Evolutionary conservation across 2,329 filamentous ascomycete species (phyloP), one percentile per base, ranked within the genome.

Genomic region (Fusarium verticillioides): DNA sequence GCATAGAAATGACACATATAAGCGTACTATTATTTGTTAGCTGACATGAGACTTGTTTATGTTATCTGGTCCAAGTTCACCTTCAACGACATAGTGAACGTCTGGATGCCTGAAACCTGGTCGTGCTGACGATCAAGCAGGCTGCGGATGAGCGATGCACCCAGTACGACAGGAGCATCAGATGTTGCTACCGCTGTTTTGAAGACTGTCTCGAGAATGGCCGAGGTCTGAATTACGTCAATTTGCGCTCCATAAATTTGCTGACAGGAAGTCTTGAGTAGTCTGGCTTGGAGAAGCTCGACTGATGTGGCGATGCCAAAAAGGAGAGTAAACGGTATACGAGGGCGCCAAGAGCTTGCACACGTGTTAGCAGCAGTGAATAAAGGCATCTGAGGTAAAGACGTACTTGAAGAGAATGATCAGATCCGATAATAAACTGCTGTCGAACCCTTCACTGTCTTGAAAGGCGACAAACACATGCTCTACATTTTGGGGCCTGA

Each of bases 1-100:
- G 92, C 92, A 75, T 94, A 96, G 78, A 94, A 96, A 79, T 95
- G 93, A 64, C 92, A 94, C 93, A 97, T 95, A 78, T 95, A 94
- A 2, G 92, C 90, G 82, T 96, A 96, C 88, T 94, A 79, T 23
- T 69, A 26, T 9, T 44, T 8, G 75, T 78, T 43, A 77, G 69
- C 26, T 37, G 39, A 54, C 18, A 30, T 26, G 34, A 21, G 30
- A 21, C 34, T 4, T 36, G 21, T 23, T 5, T 28, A 6, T 32
- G 9, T 19, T 9, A 23, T 10, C 7, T 42, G 37, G 19, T 21
- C 16, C 19, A 54, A 60, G 28, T 80, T 75, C 80, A 91, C 91
- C 85, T 93, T 93, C 5, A 95, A 77, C 16, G 92, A 91, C 78
- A 89, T 89, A 53, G 92, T 86, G 78, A 96, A 93, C 13, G 89